phyloP scores from a whole-genome alignment of 441 rosid genomes.

The Metrosideros polymorpha region DNA sequence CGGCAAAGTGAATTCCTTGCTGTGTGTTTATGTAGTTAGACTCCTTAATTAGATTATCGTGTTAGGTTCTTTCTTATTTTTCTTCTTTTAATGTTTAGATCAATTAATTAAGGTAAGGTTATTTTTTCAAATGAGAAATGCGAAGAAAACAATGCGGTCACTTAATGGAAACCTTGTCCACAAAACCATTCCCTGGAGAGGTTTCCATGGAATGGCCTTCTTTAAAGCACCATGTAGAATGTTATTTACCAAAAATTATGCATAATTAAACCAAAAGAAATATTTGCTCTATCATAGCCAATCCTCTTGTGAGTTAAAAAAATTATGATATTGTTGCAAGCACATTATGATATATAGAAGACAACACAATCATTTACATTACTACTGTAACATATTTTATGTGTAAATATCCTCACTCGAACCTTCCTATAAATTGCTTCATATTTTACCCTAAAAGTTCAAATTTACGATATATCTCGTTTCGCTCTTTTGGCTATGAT shows the following conservation, averaged over 20 bases:
- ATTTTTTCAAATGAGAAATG: no score
- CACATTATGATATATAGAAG: background rate
- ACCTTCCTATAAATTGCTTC: background rate
- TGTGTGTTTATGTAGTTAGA: no score
- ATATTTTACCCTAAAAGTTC: background rate
- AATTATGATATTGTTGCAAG: no score
- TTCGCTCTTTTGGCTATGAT: background rate
- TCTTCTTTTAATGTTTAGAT: no score
- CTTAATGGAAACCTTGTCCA: no score
- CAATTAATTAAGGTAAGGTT: no score
- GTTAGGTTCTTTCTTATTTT: no score
- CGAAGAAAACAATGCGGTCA: no score
- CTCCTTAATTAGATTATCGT: no score
- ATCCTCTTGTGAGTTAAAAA: background rate
- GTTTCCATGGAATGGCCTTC: no score
- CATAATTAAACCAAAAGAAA: background rate
- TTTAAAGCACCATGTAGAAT: background rate
- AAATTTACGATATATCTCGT: background rate
- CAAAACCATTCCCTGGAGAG: no score
- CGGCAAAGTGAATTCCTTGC: no score
- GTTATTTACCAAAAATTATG: background rate
- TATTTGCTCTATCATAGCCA: background rate
- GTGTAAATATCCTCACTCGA: background rate
- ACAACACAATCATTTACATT: background rate
- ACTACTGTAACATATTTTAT: background rate